Conservation (phyloP, 208 protist species). For the Acanthamoeba castellanii region DNA sequence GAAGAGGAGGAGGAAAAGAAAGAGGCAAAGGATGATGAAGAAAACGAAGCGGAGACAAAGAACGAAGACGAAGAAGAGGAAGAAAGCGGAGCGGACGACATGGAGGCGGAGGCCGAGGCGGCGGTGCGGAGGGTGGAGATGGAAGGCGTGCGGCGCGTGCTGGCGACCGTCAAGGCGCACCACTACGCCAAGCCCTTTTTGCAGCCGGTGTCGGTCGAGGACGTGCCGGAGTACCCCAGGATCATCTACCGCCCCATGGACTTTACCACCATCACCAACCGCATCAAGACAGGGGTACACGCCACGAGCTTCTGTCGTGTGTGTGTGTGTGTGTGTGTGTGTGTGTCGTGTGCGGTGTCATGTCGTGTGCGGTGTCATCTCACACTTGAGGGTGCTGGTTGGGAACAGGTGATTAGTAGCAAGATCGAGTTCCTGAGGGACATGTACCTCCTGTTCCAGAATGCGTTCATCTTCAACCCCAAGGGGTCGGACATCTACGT, state of each 20-base stretch:
- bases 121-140: background rate
- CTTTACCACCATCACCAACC: slow-evolving; percentile 35
- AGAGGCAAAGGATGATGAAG: background rate
- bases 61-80: background rate
- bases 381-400: no score
- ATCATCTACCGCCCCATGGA: slow-evolving; percentile 55
- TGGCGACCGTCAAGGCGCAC: background rate
- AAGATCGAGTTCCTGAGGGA: slow-evolving; percentile 57
- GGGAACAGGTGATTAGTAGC: background rate
- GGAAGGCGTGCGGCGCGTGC: slow-evolving; percentile 5
- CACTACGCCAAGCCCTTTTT: slow-evolving; percentile 46
- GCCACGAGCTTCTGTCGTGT: background rate
- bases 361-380: no score
- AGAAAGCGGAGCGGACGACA: background rate
- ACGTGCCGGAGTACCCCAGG: slow-evolving; percentile 29
- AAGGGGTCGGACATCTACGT: slow-evolving; percentile 73
- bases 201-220: slow-evolving; percentile 41
- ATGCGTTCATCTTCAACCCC: slow-evolving; percentile 71
- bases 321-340: background rate
- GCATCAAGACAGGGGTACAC: background rate
- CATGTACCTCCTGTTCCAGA: slow-evolving; percentile 67
- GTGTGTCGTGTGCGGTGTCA: no score
- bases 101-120: background rate
- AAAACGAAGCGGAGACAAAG: background rate
- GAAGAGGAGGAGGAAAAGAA: background rate